phyloP scores from a whole-genome alignment of 2,329 filamentous ascomycete species.

The Cytospora chrysosperma region DNA sequence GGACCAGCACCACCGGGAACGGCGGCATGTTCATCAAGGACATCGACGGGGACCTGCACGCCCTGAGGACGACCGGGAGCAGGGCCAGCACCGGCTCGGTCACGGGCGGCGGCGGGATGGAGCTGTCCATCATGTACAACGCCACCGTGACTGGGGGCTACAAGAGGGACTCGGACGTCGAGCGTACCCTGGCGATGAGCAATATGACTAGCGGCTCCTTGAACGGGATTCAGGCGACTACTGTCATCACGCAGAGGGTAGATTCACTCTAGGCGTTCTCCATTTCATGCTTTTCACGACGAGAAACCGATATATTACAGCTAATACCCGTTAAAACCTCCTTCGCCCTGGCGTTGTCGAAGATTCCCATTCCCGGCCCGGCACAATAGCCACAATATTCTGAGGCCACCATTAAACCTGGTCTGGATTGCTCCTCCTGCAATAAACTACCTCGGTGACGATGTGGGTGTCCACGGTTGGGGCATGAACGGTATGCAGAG shows the following conservation, averaged over 20 bases:
- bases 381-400: background rate
- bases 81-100: background rate
- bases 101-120: background rate
- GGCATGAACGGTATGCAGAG: background rate
- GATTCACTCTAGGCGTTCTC: conserved; percentile 11
- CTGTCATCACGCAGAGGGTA: conserved; percentile 28
- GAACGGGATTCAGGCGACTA: conserved; percentile 27
- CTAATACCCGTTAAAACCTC: background rate
- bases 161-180: background rate
- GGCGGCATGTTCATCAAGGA: conserved; percentile 7
- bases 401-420: background rate
- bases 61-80: conserved; percentile 1
- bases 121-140: conserved; percentile 20
- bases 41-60: conserved; percentile 13
- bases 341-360: too few species aligned
- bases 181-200: background rate
- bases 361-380: too few species aligned
- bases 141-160: conserved; percentile 23
- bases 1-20: background rate
- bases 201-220: background rate
- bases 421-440: background rate
- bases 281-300: background rate
- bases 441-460: background rate
- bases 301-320: background rate
- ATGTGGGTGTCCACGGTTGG: background rate